These are phyloP conservation scores for Viridothelium virens DNA, from an alignment of 495 filamentous ascomycete genomes.

Conservation along the genomic window DNA sequence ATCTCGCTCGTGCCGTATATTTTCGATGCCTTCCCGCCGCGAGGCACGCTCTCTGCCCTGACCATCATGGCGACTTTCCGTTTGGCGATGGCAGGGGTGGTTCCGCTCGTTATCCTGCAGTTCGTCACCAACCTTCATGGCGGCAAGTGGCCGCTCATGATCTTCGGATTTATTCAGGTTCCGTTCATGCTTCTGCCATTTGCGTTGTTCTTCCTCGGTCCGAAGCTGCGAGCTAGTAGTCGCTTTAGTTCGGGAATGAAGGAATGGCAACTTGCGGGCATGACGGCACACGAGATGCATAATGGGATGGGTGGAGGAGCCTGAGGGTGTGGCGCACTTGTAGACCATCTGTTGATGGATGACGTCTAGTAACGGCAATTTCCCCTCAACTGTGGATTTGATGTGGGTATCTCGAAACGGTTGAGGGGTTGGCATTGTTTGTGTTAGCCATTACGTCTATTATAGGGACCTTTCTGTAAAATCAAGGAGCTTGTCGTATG, in stretches of 20 bases:
- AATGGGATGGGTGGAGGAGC: too few species aligned
- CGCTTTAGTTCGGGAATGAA: neutral
- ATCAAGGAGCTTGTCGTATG: too few species aligned
- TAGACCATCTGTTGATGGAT: neutral
- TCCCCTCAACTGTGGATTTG: too few species aligned
- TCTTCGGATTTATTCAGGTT: conserved; percentile 31
- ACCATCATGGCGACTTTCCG: conserved; percentile 25
- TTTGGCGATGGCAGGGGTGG: conserved; percentile 22
- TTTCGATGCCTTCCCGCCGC: conserved; percentile 38
- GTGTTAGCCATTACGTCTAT: too few species aligned
- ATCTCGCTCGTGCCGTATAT: conserved; percentile 38
- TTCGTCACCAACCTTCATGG: conserved; percentile 23
- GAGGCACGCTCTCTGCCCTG: conserved; percentile 28
- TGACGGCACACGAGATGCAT: neutral
- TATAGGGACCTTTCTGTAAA: too few species aligned
- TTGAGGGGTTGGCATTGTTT: too few species aligned
- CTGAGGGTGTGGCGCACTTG: neutral
- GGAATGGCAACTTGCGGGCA: neutral
- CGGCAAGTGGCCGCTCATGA: conserved; percentile 27
- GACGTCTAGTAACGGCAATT: neutral
- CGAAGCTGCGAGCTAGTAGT: conserved; percentile 17
- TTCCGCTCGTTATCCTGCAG: conserved; percentile 26
- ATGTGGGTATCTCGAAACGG: too few species aligned
- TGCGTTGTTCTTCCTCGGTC: conserved; percentile 27
- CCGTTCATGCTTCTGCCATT: conserved; percentile 24